A percentile compares a stretch with the other conserved stretches of the same genome.
Evolutionary conservation across 192 early-diverging fungal species (phyloP).

Genomic region (Cladochytrium replicatum): DNA sequence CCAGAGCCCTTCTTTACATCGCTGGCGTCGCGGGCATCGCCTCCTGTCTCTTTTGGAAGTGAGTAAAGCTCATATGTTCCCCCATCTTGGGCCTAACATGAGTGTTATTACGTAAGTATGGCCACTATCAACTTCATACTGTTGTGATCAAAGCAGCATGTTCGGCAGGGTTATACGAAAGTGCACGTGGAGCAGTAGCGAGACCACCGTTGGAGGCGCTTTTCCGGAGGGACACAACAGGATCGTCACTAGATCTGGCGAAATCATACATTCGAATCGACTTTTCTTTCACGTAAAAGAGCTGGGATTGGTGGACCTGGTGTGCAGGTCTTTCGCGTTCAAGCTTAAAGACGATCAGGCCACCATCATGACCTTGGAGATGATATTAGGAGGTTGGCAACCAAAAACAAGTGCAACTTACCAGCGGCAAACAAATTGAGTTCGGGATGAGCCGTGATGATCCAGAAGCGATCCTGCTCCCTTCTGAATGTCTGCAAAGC

Average conservation of each 20-base stretch:
- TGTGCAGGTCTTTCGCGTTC: conserved; percentile 94
- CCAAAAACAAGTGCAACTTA: too few species aligned
- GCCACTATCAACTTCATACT: conserved; percentile 19
- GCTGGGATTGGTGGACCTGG: conserved; percentile 67
- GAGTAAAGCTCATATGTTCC: conserved; percentile 85
- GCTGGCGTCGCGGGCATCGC: conserved; percentile 47
- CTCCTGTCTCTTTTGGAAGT: conserved; percentile 59
- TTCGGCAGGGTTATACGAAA: conserved; percentile 94
- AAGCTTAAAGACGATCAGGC: conserved; percentile 96
- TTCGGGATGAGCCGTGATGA: conserved; percentile 89
- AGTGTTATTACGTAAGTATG: conserved; percentile 1
- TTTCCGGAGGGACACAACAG: conserved; percentile 67
- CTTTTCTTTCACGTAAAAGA: conserved; percentile 86
- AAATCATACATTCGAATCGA: conserved; percentile 78
- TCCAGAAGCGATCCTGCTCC: conserved; percentile 97
- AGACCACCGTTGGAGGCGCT: too few species aligned
- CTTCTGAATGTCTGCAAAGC: conserved; percentile 91
- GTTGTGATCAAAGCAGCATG: conserved; percentile 77
- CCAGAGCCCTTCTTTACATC: conserved; percentile 74
- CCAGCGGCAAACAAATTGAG: conserved; percentile 97
- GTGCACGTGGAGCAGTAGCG: too few species aligned
- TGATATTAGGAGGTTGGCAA: too few species aligned
- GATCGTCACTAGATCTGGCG: conserved; percentile 60
- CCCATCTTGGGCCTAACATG: conserved; percentile 60
- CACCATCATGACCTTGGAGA: conserved; percentile 85